Evolutionary conservation across 768 basidiomycete genomes (phyloP).

Genomic region (Naganishia kalamii): DNA sequence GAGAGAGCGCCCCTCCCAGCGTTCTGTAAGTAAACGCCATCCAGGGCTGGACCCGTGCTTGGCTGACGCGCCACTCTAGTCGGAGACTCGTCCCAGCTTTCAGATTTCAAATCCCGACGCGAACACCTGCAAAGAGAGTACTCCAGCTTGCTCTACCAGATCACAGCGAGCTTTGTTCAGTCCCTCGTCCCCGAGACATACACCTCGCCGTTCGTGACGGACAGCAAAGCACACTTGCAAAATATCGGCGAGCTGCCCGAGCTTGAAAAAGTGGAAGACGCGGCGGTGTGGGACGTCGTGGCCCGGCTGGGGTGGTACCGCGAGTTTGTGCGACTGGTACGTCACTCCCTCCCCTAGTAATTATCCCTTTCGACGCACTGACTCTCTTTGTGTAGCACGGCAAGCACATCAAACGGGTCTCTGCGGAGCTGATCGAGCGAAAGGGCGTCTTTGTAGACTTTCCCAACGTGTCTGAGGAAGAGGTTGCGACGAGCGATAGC

Average conservation of each 20-base stretch:
- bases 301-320: constrained; percentile 40
- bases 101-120: constrained; percentile 31
- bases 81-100: constrained; percentile 35
- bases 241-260: constrained; percentile 1
- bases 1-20: not conserved
- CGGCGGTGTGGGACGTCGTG: constrained; percentile 22
- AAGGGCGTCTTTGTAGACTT: constrained; percentile 2
- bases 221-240: not conserved
- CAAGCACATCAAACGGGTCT: not conserved
- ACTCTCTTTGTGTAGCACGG: not conserved
- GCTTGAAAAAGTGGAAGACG: constrained; percentile 11
- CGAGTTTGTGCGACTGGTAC: constrained; percentile 40
- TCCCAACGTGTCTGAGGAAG: not conserved
- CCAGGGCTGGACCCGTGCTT: too few relatives aligned
- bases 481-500: not conserved
- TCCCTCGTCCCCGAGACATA: constrained; percentile 13
- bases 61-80: too few relatives aligned
- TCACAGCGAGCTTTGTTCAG: constrained; percentile 14
- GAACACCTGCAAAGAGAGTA: constrained; percentile 10
- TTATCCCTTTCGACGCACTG: not conserved
- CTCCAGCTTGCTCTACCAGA: not conserved
- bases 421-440: not conserved
- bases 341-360: not conserved
- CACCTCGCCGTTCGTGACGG: not conserved
- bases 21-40: too few relatives aligned